phyloP scores from a whole-genome alignment of 176 grass and related monocot genomes.

The Triticum urartu region DNA sequence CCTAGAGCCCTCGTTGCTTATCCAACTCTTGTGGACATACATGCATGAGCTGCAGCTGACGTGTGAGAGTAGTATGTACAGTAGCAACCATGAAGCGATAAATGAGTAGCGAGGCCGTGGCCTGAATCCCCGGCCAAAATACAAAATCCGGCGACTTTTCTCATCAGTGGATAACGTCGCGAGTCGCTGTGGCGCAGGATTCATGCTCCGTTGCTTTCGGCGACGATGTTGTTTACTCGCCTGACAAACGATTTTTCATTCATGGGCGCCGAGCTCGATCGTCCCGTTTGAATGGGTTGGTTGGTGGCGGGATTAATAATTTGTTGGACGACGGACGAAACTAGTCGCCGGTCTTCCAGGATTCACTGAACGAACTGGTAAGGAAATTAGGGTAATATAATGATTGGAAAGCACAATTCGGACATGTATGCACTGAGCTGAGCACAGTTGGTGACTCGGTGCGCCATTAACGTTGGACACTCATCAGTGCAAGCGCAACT shows the following conservation, averaged over 20 bases:
- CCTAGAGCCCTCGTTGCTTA: neutral
- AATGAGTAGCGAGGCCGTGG: neutral
- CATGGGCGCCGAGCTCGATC: too few species aligned
- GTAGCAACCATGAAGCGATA: neutral
- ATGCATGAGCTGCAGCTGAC: conserved; percentile 16
- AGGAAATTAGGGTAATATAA: neutral
- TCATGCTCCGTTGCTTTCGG: conserved; percentile 23
- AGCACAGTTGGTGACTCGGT: neutral
- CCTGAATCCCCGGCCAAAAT: neutral
- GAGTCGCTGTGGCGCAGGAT: neutral
- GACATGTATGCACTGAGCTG: too few species aligned
- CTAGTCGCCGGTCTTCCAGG: neutral
- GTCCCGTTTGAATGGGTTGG: too few species aligned
- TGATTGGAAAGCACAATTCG: neutral
- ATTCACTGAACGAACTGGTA: neutral
- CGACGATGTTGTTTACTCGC: neutral
- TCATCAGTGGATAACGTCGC: neutral
- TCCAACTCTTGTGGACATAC: neutral
- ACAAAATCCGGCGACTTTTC: neutral
- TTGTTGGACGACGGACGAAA: neutral
- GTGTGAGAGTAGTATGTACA: conserved; percentile 18
- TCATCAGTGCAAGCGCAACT: neutral
- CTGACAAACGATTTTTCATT: too few species aligned
- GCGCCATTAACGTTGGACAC: neutral
- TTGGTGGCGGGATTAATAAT: too few species aligned